Conservation (phyloP, 352 stramenopile genomes). For the Phytophthora quininea region DNA sequence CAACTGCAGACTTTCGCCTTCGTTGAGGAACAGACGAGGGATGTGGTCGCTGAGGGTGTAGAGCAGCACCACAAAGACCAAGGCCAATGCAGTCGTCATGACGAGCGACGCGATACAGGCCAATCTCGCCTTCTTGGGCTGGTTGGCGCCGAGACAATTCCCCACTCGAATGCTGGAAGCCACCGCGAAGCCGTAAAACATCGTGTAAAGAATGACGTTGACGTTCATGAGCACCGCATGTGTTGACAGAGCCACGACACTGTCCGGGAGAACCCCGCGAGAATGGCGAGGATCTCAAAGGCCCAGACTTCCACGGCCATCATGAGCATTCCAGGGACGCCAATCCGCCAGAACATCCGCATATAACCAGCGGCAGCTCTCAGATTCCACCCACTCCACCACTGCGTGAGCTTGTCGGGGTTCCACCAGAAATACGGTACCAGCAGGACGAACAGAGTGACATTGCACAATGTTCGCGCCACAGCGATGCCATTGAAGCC, state of each 20-base stretch:
- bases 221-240: slow-evolving; percentile 66
- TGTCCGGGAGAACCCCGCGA: slow-evolving; percentile 53
- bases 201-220: slow-evolving; percentile 56
- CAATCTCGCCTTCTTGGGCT: slow-evolving; percentile 44
- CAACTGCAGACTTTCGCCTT: slow-evolving; percentile 36
- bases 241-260: slow-evolving; percentile 48
- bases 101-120: slow-evolving; percentile 36
- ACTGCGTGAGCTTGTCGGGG: slow-evolving; percentile 31
- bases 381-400: slow-evolving; percentile 49
- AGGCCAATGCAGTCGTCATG: slow-evolving; percentile 29
- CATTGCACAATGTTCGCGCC: slow-evolving; percentile 49
- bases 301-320: slow-evolving; percentile 66
- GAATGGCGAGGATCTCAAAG: slow-evolving; percentile 59
- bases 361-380: slow-evolving; percentile 29
- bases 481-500: slow-evolving; percentile 79
- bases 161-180: slow-evolving; percentile 63
- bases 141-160: slow-evolving; percentile 50
- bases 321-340: slow-evolving; percentile 58
- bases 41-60: slow-evolving; percentile 27
- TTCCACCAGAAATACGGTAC: slow-evolving; percentile 53
- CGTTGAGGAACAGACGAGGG: slow-evolving; percentile 43
- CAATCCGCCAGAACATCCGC: slow-evolving; percentile 44
- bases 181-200: slow-evolving; percentile 55
- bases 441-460: slow-evolving; percentile 46
- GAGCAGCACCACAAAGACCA: slow-evolving; percentile 30